Evolutionary conservation across 2,329 filamentous ascomycete species (phyloP), one percentile per base, ranked within the genome.

Genomic region (Pseudogymnoascus sp.): DNA sequence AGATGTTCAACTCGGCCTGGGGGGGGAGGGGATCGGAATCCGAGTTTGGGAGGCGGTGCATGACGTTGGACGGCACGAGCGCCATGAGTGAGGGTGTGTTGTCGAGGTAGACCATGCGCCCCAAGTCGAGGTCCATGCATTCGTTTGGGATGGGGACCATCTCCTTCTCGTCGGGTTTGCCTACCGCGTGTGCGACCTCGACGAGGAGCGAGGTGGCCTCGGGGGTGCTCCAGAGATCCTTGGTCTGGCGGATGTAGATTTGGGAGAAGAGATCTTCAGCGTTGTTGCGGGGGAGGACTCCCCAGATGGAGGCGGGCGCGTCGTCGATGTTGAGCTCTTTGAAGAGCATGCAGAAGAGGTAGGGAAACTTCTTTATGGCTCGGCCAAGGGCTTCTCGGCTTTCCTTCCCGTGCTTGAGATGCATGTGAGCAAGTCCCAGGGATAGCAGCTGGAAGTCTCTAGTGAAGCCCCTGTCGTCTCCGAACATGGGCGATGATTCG

Each of bases 251-350:
- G n/a, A 86, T 79, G 67, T 89, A 90, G 1, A 89, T 76, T 65
- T 86, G 82, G 3, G 81, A 80, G 22, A 87, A 76, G 1, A 90
- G 73, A 62, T 80, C 79, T 66, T 89, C 70, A 3, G 69, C 67
- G 25, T 69, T 65, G 12, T 65, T 70, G 20, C 86, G 80, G 4
- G 89, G 83, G 68, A 84, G 80, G 63, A 86, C 81, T 59, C 90
- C 92, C 93, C 94, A 97, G 32, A 97, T 82, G 0, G 85, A 82
- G 34, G 86, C 86, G 1, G 94, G 92, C 6, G 90, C 78, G 6
- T 82, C 75, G 66, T 91, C 87, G 30, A 97, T 79, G 64, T 88
- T 86, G 25, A 97, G 78, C 57, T 90, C 88, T 67, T 89, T 87
- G 71, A 93, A 94, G 3, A 99, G 77, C 20, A 86, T 80, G 60